A percentile compares a stretch with the other conserved stretches of the same genome.
These are phyloP conservation scores for Curvularia eragrostidis DNA, from an alignment of 2,329 filamentous ascomycete genomes.

Conservation along the genomic window DNA sequence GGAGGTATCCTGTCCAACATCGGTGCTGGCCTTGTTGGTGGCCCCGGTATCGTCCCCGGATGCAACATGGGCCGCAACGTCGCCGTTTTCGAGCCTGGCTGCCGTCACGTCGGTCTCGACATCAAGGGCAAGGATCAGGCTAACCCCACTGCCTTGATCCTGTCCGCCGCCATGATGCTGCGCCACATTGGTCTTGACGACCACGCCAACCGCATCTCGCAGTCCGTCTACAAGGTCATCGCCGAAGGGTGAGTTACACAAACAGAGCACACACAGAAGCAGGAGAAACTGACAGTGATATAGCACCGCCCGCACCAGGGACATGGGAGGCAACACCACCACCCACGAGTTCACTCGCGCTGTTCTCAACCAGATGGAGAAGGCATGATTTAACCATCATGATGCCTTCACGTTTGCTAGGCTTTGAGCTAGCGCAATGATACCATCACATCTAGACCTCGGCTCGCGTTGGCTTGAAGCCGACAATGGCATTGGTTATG, in stretches of 20 bases:
- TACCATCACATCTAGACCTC: slow-evolving; percentile 13
- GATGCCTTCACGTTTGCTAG: slow-evolving; percentile 21
- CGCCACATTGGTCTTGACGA: slow-evolving; percentile 96
- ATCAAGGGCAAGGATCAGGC: slow-evolving; percentile 99
- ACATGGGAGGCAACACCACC: slow-evolving; percentile 91
- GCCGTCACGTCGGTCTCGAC: slow-evolving; percentile 98
- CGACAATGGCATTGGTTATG: slow-evolving; percentile 9
- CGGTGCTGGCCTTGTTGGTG: slow-evolving; percentile 93
- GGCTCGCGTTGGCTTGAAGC: slow-evolving; percentile 13
- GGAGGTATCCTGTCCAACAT: slow-evolving; percentile 99
- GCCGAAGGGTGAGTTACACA: slow-evolving; percentile 75
- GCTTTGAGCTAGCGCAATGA: slow-evolving; percentile 25
- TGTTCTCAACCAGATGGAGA: slow-evolving; percentile 94
- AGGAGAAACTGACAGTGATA: slow-evolving; percentile 38
- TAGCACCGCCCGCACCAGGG: slow-evolving; percentile 85
- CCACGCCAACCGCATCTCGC: slow-evolving; percentile 97
- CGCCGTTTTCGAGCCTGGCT: slow-evolving; percentile 97
- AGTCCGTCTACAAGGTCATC: slow-evolving; percentile 82
- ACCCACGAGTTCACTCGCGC: slow-evolving; percentile 96
- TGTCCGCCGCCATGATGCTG: slow-evolving; percentile 96
- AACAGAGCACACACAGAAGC: not conserved
- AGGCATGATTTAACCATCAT: slow-evolving; percentile 32
- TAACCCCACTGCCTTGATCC: slow-evolving; percentile 94
- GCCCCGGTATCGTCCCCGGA: slow-evolving; percentile 94
- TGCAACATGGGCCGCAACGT: slow-evolving; percentile 99